phyloP scores from a whole-genome alignment of 2,329 filamentous ascomycete genomes.

The Arthroderma sp. region DNA sequence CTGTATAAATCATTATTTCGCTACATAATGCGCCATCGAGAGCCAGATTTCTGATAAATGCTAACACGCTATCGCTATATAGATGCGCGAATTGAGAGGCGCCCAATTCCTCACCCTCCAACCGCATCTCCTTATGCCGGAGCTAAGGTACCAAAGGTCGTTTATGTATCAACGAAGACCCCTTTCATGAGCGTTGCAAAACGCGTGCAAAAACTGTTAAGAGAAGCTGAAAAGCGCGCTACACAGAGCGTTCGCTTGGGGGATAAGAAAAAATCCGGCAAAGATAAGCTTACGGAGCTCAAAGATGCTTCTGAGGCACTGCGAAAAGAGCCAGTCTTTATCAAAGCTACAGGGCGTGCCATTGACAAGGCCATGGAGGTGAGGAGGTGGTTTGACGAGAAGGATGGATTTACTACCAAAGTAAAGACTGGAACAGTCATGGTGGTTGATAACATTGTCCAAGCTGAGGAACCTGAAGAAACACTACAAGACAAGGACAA shows the following conservation, averaged over 20 bases:
- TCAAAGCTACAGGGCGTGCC: conserved; percentile 50
- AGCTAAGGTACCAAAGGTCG: conserved; percentile 38
- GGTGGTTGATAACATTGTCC: conserved; percentile 49
- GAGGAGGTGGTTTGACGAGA: conserved; percentile 45
- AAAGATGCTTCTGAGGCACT: conserved; percentile 26
- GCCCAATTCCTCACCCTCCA: conserved; percentile 47
- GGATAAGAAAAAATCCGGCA: conserved; percentile 23
- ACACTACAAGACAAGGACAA: conserved; percentile 8
- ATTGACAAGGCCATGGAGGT: conserved; percentile 46
- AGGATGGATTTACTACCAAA: conserved; percentile 39
- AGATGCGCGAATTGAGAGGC: conserved; percentile 42
- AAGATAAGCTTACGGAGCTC: conserved; percentile 24
- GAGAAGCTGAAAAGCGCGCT: conserved; percentile 41
- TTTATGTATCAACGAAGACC: conserved; percentile 45
- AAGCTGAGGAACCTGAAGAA: conserved; percentile 24
- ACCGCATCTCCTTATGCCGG: conserved; percentile 43
- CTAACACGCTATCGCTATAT: background rate
- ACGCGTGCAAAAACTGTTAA: conserved; percentile 45
- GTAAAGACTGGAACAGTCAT: conserved; percentile 45
- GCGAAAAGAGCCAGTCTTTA: conserved; percentile 39
- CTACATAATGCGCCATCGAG: background rate
- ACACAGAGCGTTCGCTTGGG: conserved; percentile 32
- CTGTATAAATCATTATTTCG: conserved; percentile 7
- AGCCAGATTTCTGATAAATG: background rate
- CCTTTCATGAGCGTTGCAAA: conserved; percentile 50